Base-by-base conservation (phyloP, 495 filamentous ascomycete genomes). In the Hypoxylon crocopeplum region DNA sequence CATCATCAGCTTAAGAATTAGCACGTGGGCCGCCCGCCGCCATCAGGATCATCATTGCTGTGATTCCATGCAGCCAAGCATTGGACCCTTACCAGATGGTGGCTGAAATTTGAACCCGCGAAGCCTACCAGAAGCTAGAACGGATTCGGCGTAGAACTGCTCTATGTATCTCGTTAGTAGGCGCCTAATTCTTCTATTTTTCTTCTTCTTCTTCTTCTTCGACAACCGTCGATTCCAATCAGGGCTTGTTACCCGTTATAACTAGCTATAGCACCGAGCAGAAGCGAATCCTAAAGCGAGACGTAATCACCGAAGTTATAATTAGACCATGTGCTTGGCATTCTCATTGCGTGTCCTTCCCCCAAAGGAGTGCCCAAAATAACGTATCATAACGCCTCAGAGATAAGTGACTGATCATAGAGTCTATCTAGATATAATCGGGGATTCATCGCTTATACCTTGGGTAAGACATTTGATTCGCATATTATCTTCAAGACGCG, bases 101-200 rank as follows among this genome's bases (percentile, higher is more conserved):
- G 53, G 27, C 47, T 40, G 60, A 63, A 47, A 63, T 63, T 57
- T 53, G 41, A 63, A 42, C 53, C 53, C 57, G 44, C 60, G 53
- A 63, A 63, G 53, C 16, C 42, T 63, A 58, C 60, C 42, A 63
- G 60, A 63, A 63, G 52, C 52, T 27, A 56, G 15, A 11, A 38
- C 44, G 42, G 29, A 19, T 17, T 45, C 30, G 7, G 12, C 30
- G 39, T 13, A 42, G 21, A 37, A 16, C 38, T 17, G 20, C 22
- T 11, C 27, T 54, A 41, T n/a, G 32, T n/a, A n/a, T n/a, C n/a
- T n/a, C n/a, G n/a, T n/a, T n/a, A n/a, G n/a, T n/a, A n/a, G n/a
- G n/a, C n/a, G n/a, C n/a, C n/a, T n/a, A 34, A 3, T 5, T 7
- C 13, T 29, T 29, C 25, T 5, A 34, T 5, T 34, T 12, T 8